These are phyloP conservation scores for Sarocladium kiliense DNA, from an alignment of 2,329 filamentous ascomycete genomes.

Conservation along the genomic window DNA sequence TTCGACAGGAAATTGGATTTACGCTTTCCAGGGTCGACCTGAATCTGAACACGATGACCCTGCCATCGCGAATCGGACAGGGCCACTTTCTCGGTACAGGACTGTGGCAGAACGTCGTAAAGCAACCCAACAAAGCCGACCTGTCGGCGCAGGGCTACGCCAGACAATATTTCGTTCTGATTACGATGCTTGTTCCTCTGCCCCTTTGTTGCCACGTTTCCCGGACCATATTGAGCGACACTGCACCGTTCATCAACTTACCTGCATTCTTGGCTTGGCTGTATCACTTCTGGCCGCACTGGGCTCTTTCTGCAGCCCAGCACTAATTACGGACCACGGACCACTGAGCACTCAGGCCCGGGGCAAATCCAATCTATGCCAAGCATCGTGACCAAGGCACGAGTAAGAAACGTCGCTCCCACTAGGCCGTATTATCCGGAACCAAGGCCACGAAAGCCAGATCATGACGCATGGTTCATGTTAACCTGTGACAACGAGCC, in stretches of 20 bases:
- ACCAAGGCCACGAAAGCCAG: neutral
- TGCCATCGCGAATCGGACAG: neutral
- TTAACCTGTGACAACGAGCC: neutral
- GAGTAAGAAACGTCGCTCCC: neutral
- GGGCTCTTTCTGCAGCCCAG: too few relatives aligned
- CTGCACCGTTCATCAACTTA: too few relatives aligned
- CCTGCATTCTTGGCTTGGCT: too few relatives aligned
- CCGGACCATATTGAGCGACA: too few relatives aligned
- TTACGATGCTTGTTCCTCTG: neutral
- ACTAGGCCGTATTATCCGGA: neutral
- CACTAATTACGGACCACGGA: too few relatives aligned
- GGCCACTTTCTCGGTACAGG: neutral
- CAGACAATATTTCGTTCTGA: neutral
- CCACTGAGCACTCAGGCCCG: too few relatives aligned
- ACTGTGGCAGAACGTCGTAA: neutral
- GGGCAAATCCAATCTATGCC: neutral
- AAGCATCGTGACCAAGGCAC: slow-evolving; percentile 1
- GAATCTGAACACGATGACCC: neutral
- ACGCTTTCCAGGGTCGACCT: neutral
- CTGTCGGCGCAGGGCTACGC: neutral
- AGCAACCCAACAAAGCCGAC: slow-evolving; percentile 2
- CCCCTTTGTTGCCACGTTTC: neutral
- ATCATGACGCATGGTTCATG: neutral
- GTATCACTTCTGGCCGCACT: too few relatives aligned
- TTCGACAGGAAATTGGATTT: neutral